phyloP scores from a whole-genome alignment of 2,329 filamentous ascomycete species.

The Cercospora sp. region DNA sequence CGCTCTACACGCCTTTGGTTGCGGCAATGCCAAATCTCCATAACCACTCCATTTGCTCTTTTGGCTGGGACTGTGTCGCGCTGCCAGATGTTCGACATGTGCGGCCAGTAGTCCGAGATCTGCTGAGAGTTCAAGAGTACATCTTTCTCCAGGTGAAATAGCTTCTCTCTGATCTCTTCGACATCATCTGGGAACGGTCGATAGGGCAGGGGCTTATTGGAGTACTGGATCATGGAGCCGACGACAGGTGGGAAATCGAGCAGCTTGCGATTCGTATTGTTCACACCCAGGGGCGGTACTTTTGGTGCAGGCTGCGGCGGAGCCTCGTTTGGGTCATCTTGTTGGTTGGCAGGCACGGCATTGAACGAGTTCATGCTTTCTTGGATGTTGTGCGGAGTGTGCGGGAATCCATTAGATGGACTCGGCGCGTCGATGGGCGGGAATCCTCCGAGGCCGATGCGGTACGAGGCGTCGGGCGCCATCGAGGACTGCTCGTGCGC shows the following conservation, averaged over 20 bases:
- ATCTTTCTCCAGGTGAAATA: slow-evolving; percentile 27
- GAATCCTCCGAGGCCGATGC: slow-evolving; percentile 1
- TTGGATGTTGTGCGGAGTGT: neutral
- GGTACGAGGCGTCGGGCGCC: slow-evolving; percentile 6
- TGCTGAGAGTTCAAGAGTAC: slow-evolving; percentile 30
- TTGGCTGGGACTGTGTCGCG: slow-evolving; percentile 15
- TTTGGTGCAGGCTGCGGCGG: neutral
- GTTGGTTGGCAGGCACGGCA: neutral
- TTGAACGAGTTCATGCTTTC: slow-evolving; percentile 6
- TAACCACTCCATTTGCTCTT: slow-evolving; percentile 22
- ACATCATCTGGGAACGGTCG: slow-evolving; percentile 27
- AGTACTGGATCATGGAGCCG: slow-evolving; percentile 26
- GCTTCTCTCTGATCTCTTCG: slow-evolving; percentile 27
- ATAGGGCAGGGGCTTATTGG: slow-evolving; percentile 30
- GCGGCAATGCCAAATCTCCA: slow-evolving; percentile 30
- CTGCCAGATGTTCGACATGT: slow-evolving; percentile 30
- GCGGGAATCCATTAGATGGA: neutral
- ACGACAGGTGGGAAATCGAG: slow-evolving; percentile 27
- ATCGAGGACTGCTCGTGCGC: neutral
- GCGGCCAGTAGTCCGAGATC: slow-evolving; percentile 31
- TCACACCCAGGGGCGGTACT: slow-evolving; percentile 7
- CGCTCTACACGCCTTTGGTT: slow-evolving; percentile 19
- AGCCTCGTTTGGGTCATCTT: neutral
- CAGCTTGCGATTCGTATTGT: slow-evolving; percentile 13
- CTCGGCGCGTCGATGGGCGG: neutral